A percentile compares a stretch with the other conserved stretches of the same genome.
Conservation (phyloP, 495 filamentous ascomycete species). For the Aspergillus mulundensis region DNA sequence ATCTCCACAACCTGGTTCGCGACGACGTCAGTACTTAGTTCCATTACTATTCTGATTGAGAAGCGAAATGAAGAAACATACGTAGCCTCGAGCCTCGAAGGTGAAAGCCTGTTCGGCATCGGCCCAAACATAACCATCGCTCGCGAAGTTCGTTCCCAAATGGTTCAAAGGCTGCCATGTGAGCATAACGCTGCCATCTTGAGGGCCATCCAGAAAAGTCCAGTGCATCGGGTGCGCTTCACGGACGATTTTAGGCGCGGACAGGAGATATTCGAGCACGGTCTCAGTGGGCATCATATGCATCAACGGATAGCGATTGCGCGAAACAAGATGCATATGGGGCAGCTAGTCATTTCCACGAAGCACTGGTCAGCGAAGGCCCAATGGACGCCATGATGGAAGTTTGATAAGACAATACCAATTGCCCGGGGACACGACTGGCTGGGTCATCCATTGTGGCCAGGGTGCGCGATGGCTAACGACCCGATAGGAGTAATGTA, state of each 20-base stretch:
- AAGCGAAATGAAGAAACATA: constrained; percentile 36
- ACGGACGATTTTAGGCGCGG: constrained; percentile 75
- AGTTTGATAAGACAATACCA: constrained; percentile 41
- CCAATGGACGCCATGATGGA: constrained; percentile 7
- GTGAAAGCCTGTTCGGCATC: constrained; percentile 68
- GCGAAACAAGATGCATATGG: constrained; percentile 82
- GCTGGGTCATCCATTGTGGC: constrained; percentile 62
- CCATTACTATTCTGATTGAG: not conserved
- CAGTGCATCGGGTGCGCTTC: constrained; percentile 78
- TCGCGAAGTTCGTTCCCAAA: constrained; percentile 67
- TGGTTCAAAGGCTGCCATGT: constrained; percentile 77
- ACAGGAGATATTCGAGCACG: constrained; percentile 69
- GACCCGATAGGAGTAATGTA: constrained; percentile 10
- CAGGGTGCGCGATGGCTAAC: constrained; percentile 12
- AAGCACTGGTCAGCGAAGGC: constrained; percentile 3
- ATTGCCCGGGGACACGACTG: constrained; percentile 54
- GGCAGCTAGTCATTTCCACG: constrained; percentile 55
- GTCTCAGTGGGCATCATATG: constrained; percentile 62
- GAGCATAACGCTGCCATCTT: constrained; percentile 74
- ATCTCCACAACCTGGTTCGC: constrained; percentile 66
- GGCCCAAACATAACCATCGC: constrained; percentile 89
- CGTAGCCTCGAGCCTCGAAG: constrained; percentile 71
- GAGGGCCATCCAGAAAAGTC: constrained; percentile 81
- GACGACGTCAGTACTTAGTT: constrained; percentile 7
- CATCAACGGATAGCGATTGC: constrained; percentile 65